Evolutionary conservation across 2,329 filamentous ascomycete genomes (phyloP).

Genomic region (Diaporthe humulicola): DNA sequence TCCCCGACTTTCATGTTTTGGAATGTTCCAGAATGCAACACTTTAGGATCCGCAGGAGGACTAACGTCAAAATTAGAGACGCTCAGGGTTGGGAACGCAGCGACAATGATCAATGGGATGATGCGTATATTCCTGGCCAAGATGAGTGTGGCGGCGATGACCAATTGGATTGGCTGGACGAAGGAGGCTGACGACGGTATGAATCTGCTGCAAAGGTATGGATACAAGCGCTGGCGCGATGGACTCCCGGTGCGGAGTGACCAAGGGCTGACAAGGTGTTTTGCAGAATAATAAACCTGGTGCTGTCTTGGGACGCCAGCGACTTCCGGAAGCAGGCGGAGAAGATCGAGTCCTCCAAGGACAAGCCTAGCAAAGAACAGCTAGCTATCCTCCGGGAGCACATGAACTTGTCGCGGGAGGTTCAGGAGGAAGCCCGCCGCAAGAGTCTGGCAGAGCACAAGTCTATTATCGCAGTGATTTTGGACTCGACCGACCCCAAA

Average conservation of each 20-base stretch:
- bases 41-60: no score
- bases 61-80: no score
- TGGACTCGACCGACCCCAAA: conserved; percentile 64
- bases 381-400: conserved; percentile 72
- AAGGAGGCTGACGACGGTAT: conserved; percentile 80
- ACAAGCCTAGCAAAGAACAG: conserved; percentile 70
- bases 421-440: conserved; percentile 71
- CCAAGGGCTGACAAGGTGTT: conserved; percentile 30
- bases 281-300: conserved; percentile 77
- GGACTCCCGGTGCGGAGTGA: no score
- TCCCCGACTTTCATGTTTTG: no score
- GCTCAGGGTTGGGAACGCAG: conserved; percentile 81
- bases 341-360: conserved; percentile 73
- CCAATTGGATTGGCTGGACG: conserved; percentile 84
- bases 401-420: conserved; percentile 62
- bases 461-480: conserved; percentile 77
- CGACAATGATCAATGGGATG: conserved; percentile 84
- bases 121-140: conserved; percentile 82
- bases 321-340: conserved; percentile 77
- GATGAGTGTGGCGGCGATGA: conserved; percentile 78
- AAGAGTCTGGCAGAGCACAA: conserved; percentile 63
- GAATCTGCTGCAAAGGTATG: conserved; percentile 78
- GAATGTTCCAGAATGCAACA: no score
- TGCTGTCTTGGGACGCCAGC: conserved; percentile 78
- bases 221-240: neutral